Evolutionary conservation across 2,329 filamentous ascomycete species (phyloP), one percentile per base, ranked within the genome.

Genomic region (Bipolaris oryzae): DNA sequence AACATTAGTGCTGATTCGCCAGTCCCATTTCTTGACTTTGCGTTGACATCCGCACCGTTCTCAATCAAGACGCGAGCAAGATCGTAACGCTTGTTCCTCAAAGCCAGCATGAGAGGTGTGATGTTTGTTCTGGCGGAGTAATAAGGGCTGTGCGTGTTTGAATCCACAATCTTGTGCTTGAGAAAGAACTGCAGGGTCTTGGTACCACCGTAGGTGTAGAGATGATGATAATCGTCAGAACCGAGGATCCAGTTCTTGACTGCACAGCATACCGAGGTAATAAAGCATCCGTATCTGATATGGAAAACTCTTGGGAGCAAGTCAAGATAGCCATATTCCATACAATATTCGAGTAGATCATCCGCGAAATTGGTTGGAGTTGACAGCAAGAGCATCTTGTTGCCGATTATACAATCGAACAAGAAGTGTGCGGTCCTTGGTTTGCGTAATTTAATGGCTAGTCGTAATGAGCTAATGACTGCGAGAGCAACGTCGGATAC

Each of bases 51-150:
- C 4, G 52, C 46, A 7, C 46, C 52, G 3, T 50, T 20, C 9
- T 50, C 31, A 3, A 55, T 4, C 11, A 55, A 35, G 13, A 55
- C 39, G 5, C 13, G 39, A n/a, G 46, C 46, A 31, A 50, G 39
- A 23, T 50, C 52, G 34, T 45, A 45, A 11, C 46, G 52, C 16
- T 38, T 34, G 6, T 45, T 7, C 1, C 11, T 9, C 21, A 50
- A 7, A 2, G 33, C 39, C 5, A 55, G 6, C 18, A 25, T 25
- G 13, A 55, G 46, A 25, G 52, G 46, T 18, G 52, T 45, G 3
- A 9, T 16, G 7, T 13, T 15, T 15, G 5, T 28, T 10, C 2
- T 38, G 3, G 35, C 15, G n/a, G 20, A 2, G 13, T 4, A 42
- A n/a, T 21, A 20, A 7, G 13, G 21, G 10, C 7, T 7, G 39